Evolutionary conservation across 179 eudicot species (phyloP).

Genomic region (Sideroxylon spinosum): DNA sequence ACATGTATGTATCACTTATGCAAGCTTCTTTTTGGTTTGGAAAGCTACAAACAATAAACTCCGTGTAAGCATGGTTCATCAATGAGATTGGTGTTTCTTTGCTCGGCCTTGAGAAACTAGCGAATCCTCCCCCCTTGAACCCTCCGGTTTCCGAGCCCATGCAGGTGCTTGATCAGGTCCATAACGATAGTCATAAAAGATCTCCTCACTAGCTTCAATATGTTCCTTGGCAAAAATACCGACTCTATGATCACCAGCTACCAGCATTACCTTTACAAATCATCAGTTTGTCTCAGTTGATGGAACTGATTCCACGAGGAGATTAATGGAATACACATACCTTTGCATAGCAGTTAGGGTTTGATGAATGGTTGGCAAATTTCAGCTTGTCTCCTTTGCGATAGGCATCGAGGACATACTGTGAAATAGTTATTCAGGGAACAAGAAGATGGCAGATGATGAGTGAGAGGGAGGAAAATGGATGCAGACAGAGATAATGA

Average conservation of each 20-base stretch:
- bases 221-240: conserved; percentile 89
- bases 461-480: too few relatives aligned
- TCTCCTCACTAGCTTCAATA: conserved; percentile 71
- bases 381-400: conserved; percentile 95
- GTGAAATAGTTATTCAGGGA: conserved; percentile 16
- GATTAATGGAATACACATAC: conserved; percentile 26
- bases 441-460: too few relatives aligned
- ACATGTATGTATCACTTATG: neutral
- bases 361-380: conserved; percentile 89
- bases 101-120: conserved; percentile 62
- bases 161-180: conserved; percentile 75
- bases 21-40: neutral
- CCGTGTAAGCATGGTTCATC: conserved; percentile 14
- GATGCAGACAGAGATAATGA: too few relatives aligned
- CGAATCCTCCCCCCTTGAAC: conserved; percentile 54
- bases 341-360: conserved; percentile 92
- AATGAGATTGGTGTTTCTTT: conserved; percentile 59
- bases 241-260: conserved; percentile 94
- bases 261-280: conserved; percentile 62
- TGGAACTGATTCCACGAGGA: neutral
- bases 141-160: conserved; percentile 81
- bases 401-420: conserved; percentile 94
- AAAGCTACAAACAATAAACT: neutral
- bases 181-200: conserved; percentile 86
- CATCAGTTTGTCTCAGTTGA: conserved; percentile 10